Evolutionary conservation across 2,329 filamentous ascomycete genomes (phyloP).

Genomic region (Aspergillus fumigatiaffinis): DNA sequence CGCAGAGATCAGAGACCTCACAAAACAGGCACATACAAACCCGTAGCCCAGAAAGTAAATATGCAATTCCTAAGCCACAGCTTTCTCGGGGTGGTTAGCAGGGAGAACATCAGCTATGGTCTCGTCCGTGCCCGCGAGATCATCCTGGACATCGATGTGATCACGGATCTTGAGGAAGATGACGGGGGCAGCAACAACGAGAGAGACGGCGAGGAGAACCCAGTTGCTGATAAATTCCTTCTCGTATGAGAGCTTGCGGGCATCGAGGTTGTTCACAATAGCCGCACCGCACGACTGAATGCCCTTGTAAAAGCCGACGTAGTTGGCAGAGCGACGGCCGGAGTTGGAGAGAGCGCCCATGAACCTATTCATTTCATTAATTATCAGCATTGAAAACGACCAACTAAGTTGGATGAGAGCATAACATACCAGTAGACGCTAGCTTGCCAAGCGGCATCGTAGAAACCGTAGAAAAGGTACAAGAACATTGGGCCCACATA

Average conservation of each 20-base stretch:
- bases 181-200: constrained; percentile 71
- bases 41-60: background rate
- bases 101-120: constrained; percentile 64
- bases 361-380: constrained; percentile 50
- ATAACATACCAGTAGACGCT: constrained; percentile 71
- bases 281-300: constrained; percentile 79
- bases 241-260: constrained; percentile 58
- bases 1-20: too few species aligned
- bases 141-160: constrained; percentile 68
- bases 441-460: constrained; percentile 85
- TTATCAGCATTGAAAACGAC: too few species aligned
- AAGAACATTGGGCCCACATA: constrained; percentile 78
- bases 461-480: constrained; percentile 85
- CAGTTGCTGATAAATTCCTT: constrained; percentile 69
- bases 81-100: constrained; percentile 9
- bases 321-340: constrained; percentile 81
- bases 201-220: constrained; percentile 63
- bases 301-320: constrained; percentile 82
- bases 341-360: constrained; percentile 93
- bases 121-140: constrained; percentile 78
- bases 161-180: constrained; percentile 74
- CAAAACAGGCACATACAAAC: too few species aligned
- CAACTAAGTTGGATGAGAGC: background rate
- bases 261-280: constrained; percentile 57
- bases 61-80: background rate